Percentiles rank a stretch among this genome's conserved stretches.
These are phyloP conservation scores for Amborella trichopoda DNA, from an alignment of 164 flowering plant species.

Conservation along the genomic window DNA sequence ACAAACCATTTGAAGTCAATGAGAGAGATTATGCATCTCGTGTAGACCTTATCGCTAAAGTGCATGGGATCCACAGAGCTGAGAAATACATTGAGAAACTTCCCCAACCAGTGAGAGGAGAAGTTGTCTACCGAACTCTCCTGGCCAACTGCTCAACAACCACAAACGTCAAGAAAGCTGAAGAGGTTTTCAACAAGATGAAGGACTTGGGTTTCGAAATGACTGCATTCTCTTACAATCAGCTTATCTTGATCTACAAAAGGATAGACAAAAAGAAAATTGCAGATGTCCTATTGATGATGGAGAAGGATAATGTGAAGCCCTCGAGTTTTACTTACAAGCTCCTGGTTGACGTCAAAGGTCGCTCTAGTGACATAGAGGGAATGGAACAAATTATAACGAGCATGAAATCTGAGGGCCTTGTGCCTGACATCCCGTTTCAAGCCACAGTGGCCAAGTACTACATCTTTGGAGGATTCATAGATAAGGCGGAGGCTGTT, in stretches of 20 bases:
- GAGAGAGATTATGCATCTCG: constrained; percentile 77
- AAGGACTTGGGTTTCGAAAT: constrained; percentile 44
- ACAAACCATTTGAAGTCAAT: constrained; percentile 23
- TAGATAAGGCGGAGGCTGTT: constrained; percentile 57
- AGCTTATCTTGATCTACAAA: constrained; percentile 73
- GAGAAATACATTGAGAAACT: constrained; percentile 43
- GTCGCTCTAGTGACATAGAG: constrained; percentile 44
- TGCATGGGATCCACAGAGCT: constrained; percentile 46
- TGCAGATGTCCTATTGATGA: constrained; percentile 57
- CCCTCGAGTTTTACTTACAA: constrained; percentile 51
- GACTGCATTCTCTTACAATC: constrained; percentile 60
- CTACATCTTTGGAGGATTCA: constrained; percentile 37
- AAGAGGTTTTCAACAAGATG: constrained; percentile 72
- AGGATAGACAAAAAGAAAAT: constrained; percentile 61
- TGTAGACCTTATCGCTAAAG: constrained; percentile 62
- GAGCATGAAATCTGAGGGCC: constrained; percentile 71
- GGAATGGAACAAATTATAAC: constrained; percentile 79
- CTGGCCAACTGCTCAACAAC: constrained; percentile 42
- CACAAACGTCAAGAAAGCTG: constrained; percentile 43
- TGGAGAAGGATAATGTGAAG: constrained; percentile 77
- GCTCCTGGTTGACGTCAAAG: constrained; percentile 60
- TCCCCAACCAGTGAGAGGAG: constrained; percentile 59
- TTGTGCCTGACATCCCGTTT: constrained; percentile 27
- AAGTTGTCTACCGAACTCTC: constrained; percentile 53
- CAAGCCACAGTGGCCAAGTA: constrained; percentile 36